Percentiles rank a stretch among this genome's conserved stretches.
Conservation (phyloP, 1,284 basidiomycete genomes). For the Irpex sp. region DNA sequence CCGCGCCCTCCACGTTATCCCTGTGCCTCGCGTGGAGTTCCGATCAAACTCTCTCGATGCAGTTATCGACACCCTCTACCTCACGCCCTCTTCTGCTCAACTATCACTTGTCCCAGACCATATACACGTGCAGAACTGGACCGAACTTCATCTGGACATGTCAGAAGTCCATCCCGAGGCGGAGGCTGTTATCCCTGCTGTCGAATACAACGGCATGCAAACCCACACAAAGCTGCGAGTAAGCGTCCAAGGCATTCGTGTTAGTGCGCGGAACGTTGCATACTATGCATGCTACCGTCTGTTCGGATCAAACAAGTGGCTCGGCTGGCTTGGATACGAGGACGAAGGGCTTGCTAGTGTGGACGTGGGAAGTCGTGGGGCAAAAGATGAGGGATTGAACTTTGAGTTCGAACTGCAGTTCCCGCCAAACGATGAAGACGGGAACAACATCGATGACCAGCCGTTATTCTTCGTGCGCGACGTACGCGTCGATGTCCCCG, state of each 20-base stretch:
- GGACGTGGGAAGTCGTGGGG: constrained; percentile 25
- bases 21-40: constrained; percentile 41
- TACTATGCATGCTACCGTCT: constrained; percentile 38
- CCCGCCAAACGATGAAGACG: constrained; percentile 16
- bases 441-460: constrained; percentile 13
- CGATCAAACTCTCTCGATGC: constrained; percentile 30
- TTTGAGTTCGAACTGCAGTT: constrained; percentile 38
- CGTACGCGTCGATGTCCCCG: constrained; percentile 32
- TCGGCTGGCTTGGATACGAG: constrained; percentile 29
- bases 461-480: constrained; percentile 37
- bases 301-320: constrained; percentile 12
- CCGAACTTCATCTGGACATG: constrained; percentile 36
- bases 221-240: constrained; percentile 25
- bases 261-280: constrained; percentile 35
- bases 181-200: constrained; percentile 4
- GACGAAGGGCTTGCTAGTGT: constrained; percentile 44
- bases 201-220: constrained; percentile 6
- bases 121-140: constrained; percentile 36
- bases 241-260: constrained; percentile 39
- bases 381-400: constrained; percentile 25
- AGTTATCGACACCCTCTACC: constrained; percentile 34
- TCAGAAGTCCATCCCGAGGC: constrained; percentile 12
- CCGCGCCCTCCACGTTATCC: constrained; percentile 29
- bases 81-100: constrained; percentile 21
- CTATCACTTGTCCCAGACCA: constrained; percentile 37